Percentiles rank a stretch among this genome's conserved stretches.
These are phyloP conservation scores for Parathielavia appendiculata DNA, from an alignment of 495 filamentous ascomycete species.

Conservation along the genomic window DNA sequence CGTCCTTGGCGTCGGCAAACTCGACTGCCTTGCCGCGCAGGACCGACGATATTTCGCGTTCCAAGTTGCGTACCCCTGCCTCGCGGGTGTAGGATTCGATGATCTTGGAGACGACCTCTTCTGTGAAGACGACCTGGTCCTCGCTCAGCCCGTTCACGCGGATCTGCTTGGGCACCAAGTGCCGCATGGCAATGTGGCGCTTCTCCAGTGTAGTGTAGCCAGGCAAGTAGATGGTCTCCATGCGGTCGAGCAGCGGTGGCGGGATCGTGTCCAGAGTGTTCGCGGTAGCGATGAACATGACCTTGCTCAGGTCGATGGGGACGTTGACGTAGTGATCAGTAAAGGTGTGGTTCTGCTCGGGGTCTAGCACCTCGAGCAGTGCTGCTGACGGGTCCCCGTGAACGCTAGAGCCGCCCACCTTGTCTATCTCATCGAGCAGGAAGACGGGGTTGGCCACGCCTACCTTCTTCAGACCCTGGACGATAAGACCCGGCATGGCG, in stretches of 20 bases:
- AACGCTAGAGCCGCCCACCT: slow-evolving; percentile 85
- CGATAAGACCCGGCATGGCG: slow-evolving; percentile 94
- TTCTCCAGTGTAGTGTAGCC: slow-evolving; percentile 99
- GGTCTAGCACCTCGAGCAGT: slow-evolving; percentile 97
- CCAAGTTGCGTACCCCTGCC: slow-evolving; percentile 93
- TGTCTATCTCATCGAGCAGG: slow-evolving; percentile 97
- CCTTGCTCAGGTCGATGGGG: slow-evolving; percentile 91
- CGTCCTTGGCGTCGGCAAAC: slow-evolving; percentile 82
- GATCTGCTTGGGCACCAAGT: slow-evolving; percentile 93
- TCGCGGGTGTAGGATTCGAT: slow-evolving; percentile 96
- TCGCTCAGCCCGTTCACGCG: slow-evolving; percentile 65
- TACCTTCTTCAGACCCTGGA: slow-evolving; percentile 92
- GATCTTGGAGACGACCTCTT: slow-evolving; percentile 86
- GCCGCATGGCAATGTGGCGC: slow-evolving; percentile 86
- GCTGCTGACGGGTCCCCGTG: slow-evolving; percentile 98
- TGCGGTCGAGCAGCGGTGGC: slow-evolving; percentile 87
- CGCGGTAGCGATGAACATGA: slow-evolving; percentile 97
- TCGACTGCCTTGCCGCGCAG: slow-evolving; percentile 94
- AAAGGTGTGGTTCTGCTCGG: slow-evolving; percentile 95
- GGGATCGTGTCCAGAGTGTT: slow-evolving; percentile 96
- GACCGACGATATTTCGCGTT: slow-evolving; percentile 91
- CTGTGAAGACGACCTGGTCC: slow-evolving; percentile 66
- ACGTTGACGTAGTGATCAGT: slow-evolving; percentile 96
- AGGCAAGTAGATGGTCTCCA: slow-evolving; percentile 88
- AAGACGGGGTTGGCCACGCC: slow-evolving; percentile 95